Evolutionary conservation across 2,329 filamentous ascomycete genomes (phyloP), one percentile per base, ranked within the genome.

Genomic region (Xylaria sp.): DNA sequence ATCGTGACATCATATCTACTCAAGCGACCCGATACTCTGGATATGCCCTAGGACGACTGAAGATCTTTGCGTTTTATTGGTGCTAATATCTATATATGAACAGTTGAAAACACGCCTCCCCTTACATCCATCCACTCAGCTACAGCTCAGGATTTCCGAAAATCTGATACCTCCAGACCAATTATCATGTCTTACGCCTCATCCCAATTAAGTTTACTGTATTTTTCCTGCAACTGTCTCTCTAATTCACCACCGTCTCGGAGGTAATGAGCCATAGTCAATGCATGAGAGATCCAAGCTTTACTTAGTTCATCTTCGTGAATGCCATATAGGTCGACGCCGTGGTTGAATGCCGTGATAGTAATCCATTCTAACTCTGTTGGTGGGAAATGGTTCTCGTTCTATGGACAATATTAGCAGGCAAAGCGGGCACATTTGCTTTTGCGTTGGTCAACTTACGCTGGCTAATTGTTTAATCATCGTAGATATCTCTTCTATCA

Each of bases 291-390:
- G 1, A 88, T 87, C 91, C 92, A 94, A 42, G 79, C 77, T 69
- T 83, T 85, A 56, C 88, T 89, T 1, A 80, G 78, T 4, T 82
- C 82, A 64, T 88, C 85, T 27, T 91, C 84, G 1, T 84, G 82
- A 1, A 80, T 81, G 12, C 85, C 83, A 73, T 88, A 89, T n/a
- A 87, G 83, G 73, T 94, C 91, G 4, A 93, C 82, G 0, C 87
- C 89, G 68, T 89, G 89, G 72, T 94, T 94, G 78, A 92, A 93
- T 0, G 87, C 82, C 5, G 85, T 88, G 0, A 88, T 87, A 0
- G 89, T 88, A n/a, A 96, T 85, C 90, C 92, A 96, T 74, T 93
- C 90, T 0, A 94, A 80, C 75, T 96, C 93, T 3, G 86, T 84
- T 0, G 81, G 74, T 0, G 92, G 92, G 75, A 93, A 93, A 0